Conservation (phyloP, 75 land plant species). For the Selaginella tamariscina region DNA sequence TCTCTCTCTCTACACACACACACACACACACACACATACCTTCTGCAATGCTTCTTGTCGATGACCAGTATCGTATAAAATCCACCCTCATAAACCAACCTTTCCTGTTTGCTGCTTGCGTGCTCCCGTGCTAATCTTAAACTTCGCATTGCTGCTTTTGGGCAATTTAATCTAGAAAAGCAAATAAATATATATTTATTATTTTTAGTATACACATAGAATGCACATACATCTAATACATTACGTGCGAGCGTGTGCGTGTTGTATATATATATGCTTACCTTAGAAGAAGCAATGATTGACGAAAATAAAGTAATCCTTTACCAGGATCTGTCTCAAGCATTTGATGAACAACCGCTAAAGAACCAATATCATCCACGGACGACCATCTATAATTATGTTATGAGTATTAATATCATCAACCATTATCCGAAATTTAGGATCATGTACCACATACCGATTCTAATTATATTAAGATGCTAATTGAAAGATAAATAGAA, state of each 20-base stretch:
- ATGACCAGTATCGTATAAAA: constrained; percentile 12
- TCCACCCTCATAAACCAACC: constrained; percentile 12
- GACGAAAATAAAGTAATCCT: neutral
- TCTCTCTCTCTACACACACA: too few species aligned
- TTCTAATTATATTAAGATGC: too few species aligned
- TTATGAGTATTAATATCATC: too few species aligned
- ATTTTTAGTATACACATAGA: too few species aligned
- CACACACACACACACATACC: too few species aligned
- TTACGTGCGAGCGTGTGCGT: too few species aligned
- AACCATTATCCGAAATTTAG: too few species aligned
- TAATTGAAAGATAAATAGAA: too few species aligned
- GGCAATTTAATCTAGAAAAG: constrained; percentile 1
- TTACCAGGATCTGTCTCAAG: constrained; percentile 6
- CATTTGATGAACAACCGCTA: constrained; percentile 14
- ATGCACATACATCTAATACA: too few species aligned
- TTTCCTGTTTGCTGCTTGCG: neutral
- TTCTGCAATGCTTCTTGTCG: constrained; percentile 2
- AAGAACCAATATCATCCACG: constrained; percentile 9
- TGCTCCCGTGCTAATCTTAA: constrained; percentile 10
- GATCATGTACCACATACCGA: too few species aligned
- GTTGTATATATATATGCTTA: too few species aligned
- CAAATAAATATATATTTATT: neutral
- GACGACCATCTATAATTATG: too few species aligned
- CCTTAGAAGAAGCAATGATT: constrained; percentile 9
- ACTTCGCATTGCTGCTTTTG: constrained; percentile 13